These are phyloP conservation scores for Ascochyta clinopodiicola DNA, from an alignment of 2,329 filamentous ascomycete species.

Conservation along the genomic window DNA sequence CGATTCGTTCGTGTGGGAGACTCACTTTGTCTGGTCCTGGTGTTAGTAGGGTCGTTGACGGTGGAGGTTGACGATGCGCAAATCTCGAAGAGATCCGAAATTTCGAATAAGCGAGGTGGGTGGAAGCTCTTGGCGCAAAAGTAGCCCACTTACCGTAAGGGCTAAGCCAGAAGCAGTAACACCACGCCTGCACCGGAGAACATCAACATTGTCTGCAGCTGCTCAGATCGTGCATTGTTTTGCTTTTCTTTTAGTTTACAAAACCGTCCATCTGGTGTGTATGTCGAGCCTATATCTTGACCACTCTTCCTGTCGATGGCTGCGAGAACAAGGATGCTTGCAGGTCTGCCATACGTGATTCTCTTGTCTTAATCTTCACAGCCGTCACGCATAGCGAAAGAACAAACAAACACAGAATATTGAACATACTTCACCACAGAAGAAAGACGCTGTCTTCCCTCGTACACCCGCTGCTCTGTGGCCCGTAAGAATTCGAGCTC, in stretches of 20 bases:
- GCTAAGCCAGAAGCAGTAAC: background rate
- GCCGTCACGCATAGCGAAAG: too few species aligned
- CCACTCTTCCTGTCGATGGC: too few species aligned
- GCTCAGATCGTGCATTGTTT: background rate
- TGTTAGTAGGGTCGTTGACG: conserved; percentile 23
- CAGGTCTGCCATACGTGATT: too few species aligned
- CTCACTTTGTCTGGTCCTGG: conserved; percentile 23
- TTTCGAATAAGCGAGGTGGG: conserved; percentile 8
- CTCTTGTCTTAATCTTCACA: too few species aligned
- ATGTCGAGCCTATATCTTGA: too few species aligned
- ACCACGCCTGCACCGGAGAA: background rate
- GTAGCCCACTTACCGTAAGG: conserved; percentile 1
- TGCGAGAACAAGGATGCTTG: too few species aligned
- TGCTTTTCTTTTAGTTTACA: background rate
- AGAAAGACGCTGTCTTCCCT: too few species aligned
- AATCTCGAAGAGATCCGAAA: conserved; percentile 14
- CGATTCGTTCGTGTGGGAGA: conserved; percentile 8
- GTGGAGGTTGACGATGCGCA: conserved; percentile 17
- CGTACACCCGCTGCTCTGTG: too few species aligned
- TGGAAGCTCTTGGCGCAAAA: conserved; percentile 9
- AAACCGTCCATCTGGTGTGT: background rate
- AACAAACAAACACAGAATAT: too few species aligned
- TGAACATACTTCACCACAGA: too few species aligned
- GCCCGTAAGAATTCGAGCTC: too few species aligned
- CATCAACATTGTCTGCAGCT: background rate